Percentiles rank a stretch among this genome's conserved stretches.
Conservation (phyloP, 2,329 filamentous ascomycete genomes). For the Cladorrhinum sp. region DNA sequence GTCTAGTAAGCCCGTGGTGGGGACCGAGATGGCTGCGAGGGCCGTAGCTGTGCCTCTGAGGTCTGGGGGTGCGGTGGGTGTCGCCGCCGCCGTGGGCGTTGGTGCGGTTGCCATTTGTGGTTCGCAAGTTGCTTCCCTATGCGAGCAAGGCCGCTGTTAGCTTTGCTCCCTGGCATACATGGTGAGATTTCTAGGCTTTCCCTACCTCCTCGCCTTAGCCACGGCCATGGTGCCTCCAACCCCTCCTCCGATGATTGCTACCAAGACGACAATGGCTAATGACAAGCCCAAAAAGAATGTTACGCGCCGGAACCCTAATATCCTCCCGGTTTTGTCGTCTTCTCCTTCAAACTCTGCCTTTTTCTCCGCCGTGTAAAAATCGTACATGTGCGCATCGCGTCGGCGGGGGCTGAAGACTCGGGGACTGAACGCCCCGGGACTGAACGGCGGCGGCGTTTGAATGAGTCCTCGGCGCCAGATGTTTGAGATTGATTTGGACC, state of each 20-base stretch:
- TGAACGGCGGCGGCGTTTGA: slow-evolving; percentile 14
- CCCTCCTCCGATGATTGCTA: slow-evolving; percentile 14
- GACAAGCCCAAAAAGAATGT: slow-evolving; percentile 9
- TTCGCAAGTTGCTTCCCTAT: not conserved
- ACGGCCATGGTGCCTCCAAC: slow-evolving; percentile 15
- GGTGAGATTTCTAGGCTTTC: not conserved
- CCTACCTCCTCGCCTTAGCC: slow-evolving; percentile 14
- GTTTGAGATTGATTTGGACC: slow-evolving; percentile 14
- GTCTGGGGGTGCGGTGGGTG: not conserved
- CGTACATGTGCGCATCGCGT: slow-evolving; percentile 5
- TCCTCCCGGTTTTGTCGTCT: not conserved
- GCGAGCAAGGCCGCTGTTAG: not conserved
- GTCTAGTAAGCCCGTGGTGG: slow-evolving; percentile 10
- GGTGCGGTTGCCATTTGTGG: too few species aligned
- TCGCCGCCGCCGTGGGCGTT: too few species aligned
- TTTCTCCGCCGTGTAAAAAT: not conserved
- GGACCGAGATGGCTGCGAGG: slow-evolving; percentile 10
- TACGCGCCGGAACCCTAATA: slow-evolving; percentile 11
- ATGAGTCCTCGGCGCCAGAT: slow-evolving; percentile 13
- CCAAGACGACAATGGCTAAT: slow-evolving; percentile 7
- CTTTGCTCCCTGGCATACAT: not conserved
- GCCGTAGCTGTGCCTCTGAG: not conserved
- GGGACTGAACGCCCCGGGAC: slow-evolving; percentile 3
- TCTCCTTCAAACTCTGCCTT: slow-evolving; percentile 2
- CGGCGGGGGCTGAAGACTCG: not conserved